Base-by-base conservation (phyloP, 768 basidiomycete species). In the Dioszegia crocea region DNA sequence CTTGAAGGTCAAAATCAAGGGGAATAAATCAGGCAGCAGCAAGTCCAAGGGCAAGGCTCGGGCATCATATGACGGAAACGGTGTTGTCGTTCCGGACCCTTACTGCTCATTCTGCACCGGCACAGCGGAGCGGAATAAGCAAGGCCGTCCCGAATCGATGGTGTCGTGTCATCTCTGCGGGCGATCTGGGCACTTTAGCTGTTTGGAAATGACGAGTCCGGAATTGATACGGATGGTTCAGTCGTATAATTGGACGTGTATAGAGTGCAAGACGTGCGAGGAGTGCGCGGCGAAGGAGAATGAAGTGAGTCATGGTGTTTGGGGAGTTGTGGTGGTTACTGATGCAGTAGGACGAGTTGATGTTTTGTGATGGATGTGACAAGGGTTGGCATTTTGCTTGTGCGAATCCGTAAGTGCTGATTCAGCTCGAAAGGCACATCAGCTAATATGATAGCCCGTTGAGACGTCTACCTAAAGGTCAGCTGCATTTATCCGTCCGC, bases 281-380 rank as follows among this genome's bases (percentile, higher is more conserved):
- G 80, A 90, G 56, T 97, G 93, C 73, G 78, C 82, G 44, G 79
- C 84, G 68, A 91, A 92, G 72, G 89, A 88, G 21, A 87, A 91
- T 76, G 91, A 92, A 77, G 93, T 94, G 78, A 78, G 90, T 80
- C 2, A 1, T 27, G 1, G 44, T 14, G 10, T 44, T 36, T 21
- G n/a, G n/a, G n/a, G n/a, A n/a, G n/a, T 31, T 19, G 40, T 26
- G 52, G 51, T 61, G 31, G 31, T n/a, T 24, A 40, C 56, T 57
- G 56, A 57, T 47, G n/a, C 14, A 46, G 39, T 31, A 64, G 62
- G 40, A 41, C n/a, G n/a, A 46, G 12, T 86, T 96, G 63, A 76
- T 98, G 53, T 88, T 97, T 66, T 98, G 94, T 76, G 94, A 98
- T 81, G 84, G 81, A 56, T 98, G 94, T 77, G 94, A 98, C 80